These are phyloP conservation scores for Helicocarpus griseus DNA, from an alignment of 2,329 filamentous ascomycete genomes.

Conservation along the genomic window DNA sequence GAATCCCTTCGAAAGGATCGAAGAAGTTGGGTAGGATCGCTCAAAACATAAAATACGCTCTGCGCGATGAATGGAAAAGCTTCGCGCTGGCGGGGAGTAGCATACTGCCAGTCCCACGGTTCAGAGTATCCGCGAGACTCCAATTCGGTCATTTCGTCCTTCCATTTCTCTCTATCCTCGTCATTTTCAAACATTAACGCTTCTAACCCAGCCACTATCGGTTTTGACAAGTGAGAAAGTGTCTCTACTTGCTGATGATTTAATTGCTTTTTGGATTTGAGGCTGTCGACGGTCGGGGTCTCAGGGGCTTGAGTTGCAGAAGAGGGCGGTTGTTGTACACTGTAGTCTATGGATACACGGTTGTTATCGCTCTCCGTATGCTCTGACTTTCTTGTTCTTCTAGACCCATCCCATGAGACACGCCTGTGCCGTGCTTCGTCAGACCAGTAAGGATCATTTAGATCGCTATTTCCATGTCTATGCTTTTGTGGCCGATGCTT, in stretches of 20 bases:
- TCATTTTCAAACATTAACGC: conserved; percentile 26
- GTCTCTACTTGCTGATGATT: conserved; percentile 4
- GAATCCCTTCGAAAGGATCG: conserved; percentile 27
- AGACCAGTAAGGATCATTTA: conserved; percentile 10
- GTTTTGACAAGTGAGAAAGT: conserved; percentile 23
- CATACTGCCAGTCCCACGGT: conserved; percentile 28
- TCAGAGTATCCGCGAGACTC: conserved; percentile 28
- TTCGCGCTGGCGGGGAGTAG: conserved; percentile 27
- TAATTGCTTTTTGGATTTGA: neutral
- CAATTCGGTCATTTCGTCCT: conserved; percentile 28
- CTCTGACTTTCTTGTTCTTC: conserved; percentile 22
- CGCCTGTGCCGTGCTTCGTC: conserved; percentile 24
- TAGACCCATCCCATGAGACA: conserved; percentile 31
- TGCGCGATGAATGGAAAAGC: conserved; percentile 34
- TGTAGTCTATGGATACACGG: neutral
- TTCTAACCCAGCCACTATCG: conserved; percentile 29
- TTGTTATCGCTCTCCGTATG: conserved; percentile 10
- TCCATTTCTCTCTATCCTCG: conserved; percentile 30
- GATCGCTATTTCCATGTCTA: conserved; percentile 21
- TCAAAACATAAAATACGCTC: conserved; percentile 35
- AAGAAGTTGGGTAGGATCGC: conserved; percentile 31
- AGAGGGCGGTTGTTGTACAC: neutral
- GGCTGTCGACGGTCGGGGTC: neutral
- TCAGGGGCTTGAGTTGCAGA: neutral
- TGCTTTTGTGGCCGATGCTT: conserved; percentile 33